A percentile compares a stretch with the other conserved stretches of the same genome.
Conservation (phyloP, 1,284 basidiomycete species). For the Nidula niveotomentosa region DNA sequence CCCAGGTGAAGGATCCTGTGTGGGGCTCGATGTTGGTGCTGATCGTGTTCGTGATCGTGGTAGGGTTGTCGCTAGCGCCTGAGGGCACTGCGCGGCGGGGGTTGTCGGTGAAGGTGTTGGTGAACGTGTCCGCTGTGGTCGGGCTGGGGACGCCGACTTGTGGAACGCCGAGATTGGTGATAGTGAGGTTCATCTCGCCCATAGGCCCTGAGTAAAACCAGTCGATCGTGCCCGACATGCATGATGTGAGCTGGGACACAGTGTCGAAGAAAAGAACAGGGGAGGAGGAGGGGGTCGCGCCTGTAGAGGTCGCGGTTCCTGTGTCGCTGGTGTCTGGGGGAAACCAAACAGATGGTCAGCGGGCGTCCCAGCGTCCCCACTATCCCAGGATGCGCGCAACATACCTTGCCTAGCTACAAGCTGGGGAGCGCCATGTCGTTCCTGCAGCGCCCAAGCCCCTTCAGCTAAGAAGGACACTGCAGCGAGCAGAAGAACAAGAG, state of each 20-base stretch:
- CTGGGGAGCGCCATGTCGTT: no score
- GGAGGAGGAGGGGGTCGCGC: slow-evolving; percentile 3
- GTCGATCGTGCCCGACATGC: slow-evolving; percentile 28
- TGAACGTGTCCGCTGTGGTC: no score
- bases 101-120: slow-evolving; percentile 4
- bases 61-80: background rate
- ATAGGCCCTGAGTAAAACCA: slow-evolving; percentile 36
- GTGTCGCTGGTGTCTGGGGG: no score
- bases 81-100: background rate
- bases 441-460: no score
- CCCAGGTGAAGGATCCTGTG: background rate
- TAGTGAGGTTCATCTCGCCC: slow-evolving; percentile 21
- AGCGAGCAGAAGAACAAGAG: no score
- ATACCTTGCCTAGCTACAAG: no score
- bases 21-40: background rate
- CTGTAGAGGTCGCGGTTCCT: slow-evolving; percentile 3
- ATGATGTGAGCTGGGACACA: slow-evolving; percentile 29
- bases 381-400: no score
- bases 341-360: no score
- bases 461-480: no score
- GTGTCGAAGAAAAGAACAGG: slow-evolving; percentile 19
- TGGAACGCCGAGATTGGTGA: slow-evolving; percentile 31
- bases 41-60: background rate
- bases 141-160: slow-evolving; percentile 4
- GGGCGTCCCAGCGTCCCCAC: no score